Conservation (phyloP, 805 yeast genomes). For the Wickerhamomyces bisporus region DNA sequence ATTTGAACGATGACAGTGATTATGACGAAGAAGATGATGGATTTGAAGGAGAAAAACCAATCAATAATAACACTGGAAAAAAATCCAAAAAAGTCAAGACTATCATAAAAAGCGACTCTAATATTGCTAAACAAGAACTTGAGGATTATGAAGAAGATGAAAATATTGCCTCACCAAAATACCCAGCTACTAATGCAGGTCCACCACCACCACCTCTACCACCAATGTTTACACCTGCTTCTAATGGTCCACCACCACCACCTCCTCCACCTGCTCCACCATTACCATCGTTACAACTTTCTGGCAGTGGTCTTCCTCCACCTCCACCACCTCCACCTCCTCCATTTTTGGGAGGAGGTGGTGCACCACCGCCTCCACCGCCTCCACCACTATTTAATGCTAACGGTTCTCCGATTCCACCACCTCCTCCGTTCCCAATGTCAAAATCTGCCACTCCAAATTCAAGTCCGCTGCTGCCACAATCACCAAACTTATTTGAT, state of each 20-base stretch:
- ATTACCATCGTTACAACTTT: slow-evolving; percentile 30
- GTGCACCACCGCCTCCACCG: slow-evolving; percentile 12
- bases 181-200: slow-evolving; percentile 9
- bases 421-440: slow-evolving; percentile 15
- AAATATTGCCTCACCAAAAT: too few relatives aligned
- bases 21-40: too few relatives aligned
- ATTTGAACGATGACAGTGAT: too few relatives aligned
- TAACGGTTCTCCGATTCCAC: slow-evolving; percentile 1
- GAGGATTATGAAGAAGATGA: slow-evolving; percentile 4
- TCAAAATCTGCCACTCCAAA: slow-evolving; percentile 15
- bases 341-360: slow-evolving; percentile 17
- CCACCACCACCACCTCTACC: slow-evolving; percentile 30
- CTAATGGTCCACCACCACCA: slow-evolving; percentile 15
- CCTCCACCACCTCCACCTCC: slow-evolving; percentile 34
- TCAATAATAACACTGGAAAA: too few relatives aligned
- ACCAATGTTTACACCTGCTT: slow-evolving; percentile 18
- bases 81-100: too few relatives aligned
- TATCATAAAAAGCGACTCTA: slow-evolving; percentile 3
- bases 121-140: slow-evolving; percentile 8
- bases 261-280: slow-evolving; percentile 25
- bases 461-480: slow-evolving; percentile 23
- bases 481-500: slow-evolving; percentile 24
- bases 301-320: too few relatives aligned
- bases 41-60: too few relatives aligned
- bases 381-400: slow-evolving; percentile 2